A percentile compares a stretch with the other conserved stretches of the same genome.
phyloP scores from a whole-genome alignment of 176 grass and related monocot genomes.

The Lolium rigidum region DNA sequence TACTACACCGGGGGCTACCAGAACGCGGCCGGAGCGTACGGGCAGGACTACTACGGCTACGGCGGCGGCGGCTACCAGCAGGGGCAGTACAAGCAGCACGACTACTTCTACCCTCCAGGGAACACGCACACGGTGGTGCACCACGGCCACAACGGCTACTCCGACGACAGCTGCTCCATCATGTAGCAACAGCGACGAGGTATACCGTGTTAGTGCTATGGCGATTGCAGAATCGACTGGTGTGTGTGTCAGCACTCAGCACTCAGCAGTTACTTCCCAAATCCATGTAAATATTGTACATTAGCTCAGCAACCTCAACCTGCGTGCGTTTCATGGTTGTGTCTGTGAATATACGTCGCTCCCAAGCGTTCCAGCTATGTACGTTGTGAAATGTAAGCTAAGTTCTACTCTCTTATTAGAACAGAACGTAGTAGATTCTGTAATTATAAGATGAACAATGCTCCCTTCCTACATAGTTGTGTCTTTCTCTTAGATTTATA shows the following conservation, averaged over 20 bases:
- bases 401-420: neutral
- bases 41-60: neutral
- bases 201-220: neutral
- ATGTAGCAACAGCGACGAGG: constrained; percentile 37
- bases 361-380: neutral
- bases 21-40: neutral
- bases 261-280: neutral
- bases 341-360: neutral
- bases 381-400: neutral
- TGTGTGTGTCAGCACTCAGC: neutral
- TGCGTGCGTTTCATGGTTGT: neutral
- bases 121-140: constrained; percentile 57
- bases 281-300: constrained; percentile 16
- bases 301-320: neutral
- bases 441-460: constrained; percentile 8
- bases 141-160: constrained; percentile 40
- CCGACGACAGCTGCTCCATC: constrained; percentile 42
- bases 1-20: constrained; percentile 35
- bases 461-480: neutral
- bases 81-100: constrained; percentile 43
- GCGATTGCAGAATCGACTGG: neutral
- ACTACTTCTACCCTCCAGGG: neutral
- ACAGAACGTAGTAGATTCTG: neutral
- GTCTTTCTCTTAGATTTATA: neutral
- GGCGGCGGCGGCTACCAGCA: neutral